These are phyloP conservation scores for Termitomyces heimii DNA, from an alignment of 768 basidiomycete genomes.

Conservation along the genomic window DNA sequence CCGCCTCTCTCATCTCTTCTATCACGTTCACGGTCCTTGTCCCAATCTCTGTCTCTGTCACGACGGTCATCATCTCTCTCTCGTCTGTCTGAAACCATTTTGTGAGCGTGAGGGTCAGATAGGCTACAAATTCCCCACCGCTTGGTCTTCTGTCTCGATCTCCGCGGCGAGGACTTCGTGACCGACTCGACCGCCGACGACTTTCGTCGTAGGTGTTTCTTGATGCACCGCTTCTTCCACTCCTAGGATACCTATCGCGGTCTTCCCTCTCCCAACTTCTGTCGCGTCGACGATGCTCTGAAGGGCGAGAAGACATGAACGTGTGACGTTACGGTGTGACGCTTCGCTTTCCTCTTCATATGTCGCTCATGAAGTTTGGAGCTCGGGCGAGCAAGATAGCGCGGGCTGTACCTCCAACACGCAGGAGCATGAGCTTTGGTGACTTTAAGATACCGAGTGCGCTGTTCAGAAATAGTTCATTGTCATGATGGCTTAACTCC, in stretches of 20 bases:
- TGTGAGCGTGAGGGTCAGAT: neutral
- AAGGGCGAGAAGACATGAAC: conserved; percentile 48
- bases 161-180: conserved; percentile 39
- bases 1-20: conserved; percentile 27
- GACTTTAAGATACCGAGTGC: neutral
- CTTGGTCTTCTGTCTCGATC: conserved; percentile 32
- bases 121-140: conserved; percentile 9
- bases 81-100: conserved; percentile 23
- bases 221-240: conserved; percentile 27
- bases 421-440: neutral
- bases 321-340: conserved; percentile 13
- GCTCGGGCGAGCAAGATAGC: neutral
- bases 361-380: conserved; percentile 6
- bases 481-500: neutral
- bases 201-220: conserved; percentile 32
- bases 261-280: conserved; percentile 62
- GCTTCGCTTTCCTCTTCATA: neutral
- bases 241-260: conserved; percentile 37
- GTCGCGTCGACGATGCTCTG: conserved; percentile 51
- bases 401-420: neutral
- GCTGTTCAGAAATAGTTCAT: neutral
- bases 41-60: conserved; percentile 25
- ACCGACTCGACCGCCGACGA: conserved; percentile 42
- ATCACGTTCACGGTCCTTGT: conserved; percentile 18
- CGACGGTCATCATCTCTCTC: conserved; percentile 37